phyloP scores from a whole-genome alignment of 495 filamentous ascomycete species.

The Lasiosphaeria miniovina region DNA sequence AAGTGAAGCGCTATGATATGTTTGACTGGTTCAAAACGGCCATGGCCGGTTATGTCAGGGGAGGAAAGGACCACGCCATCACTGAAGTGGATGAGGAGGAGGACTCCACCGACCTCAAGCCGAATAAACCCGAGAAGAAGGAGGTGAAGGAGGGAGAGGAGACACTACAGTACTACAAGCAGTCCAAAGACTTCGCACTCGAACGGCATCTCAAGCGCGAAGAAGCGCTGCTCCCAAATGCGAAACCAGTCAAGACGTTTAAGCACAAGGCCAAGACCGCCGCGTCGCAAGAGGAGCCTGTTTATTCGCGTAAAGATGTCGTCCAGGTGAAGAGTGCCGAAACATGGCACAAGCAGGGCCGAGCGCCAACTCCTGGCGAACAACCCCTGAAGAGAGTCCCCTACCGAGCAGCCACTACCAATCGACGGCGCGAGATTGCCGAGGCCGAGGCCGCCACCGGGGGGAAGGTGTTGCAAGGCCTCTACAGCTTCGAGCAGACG shows the following conservation, averaged over 20 bases:
- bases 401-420: slow-evolving; percentile 84
- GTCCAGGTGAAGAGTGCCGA: slow-evolving; percentile 85
- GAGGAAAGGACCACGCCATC: slow-evolving; percentile 44
- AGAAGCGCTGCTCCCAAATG: slow-evolving; percentile 73
- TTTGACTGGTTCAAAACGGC: slow-evolving; percentile 84
- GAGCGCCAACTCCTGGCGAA: slow-evolving; percentile 64
- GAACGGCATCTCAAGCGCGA: slow-evolving; percentile 88
- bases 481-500: slow-evolving; percentile 84
- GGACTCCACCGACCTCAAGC: slow-evolving; percentile 69
- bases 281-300: slow-evolving; percentile 68
- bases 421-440: slow-evolving; percentile 84
- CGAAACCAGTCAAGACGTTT: slow-evolving; percentile 72
- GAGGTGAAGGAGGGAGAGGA: slow-evolving; percentile 70
- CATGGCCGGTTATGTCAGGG: slow-evolving; percentile 69
- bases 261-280: slow-evolving; percentile 61
- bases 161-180: slow-evolving; percentile 81
- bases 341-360: slow-evolving; percentile 96
- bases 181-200: slow-evolving; percentile 79
- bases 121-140: slow-evolving; percentile 67
- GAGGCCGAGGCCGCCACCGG: slow-evolving; percentile 74
- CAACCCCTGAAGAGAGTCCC: slow-evolving; percentile 82
- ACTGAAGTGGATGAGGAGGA: slow-evolving; percentile 75
- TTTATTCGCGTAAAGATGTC: slow-evolving; percentile 78
- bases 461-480: slow-evolving; percentile 77
- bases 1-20: slow-evolving; percentile 65